Evolutionary conservation across 176 grass and related monocot genomes (phyloP).

Genomic region (Cocos nucifera): DNA sequence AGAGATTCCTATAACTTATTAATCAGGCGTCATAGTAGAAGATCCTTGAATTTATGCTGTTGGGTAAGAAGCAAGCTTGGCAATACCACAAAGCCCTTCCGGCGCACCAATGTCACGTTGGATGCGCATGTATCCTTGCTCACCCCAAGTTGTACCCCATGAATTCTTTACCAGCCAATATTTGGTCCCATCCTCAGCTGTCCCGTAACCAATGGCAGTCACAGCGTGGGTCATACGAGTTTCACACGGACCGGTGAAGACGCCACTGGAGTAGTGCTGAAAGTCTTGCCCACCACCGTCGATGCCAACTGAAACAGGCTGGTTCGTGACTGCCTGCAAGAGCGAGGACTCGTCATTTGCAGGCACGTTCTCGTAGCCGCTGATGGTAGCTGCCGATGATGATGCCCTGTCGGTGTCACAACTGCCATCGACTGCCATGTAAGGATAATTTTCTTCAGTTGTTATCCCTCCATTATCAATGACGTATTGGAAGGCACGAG

Average conservation of each 20-base stretch:
- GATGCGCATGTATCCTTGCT: no score
- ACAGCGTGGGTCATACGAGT: no score
- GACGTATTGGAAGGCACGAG: constrained; percentile 8
- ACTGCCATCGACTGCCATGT: neutral
- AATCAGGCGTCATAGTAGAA: no score
- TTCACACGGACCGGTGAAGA: constrained; percentile 16
- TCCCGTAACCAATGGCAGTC: no score
- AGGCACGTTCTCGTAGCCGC: constrained; percentile 42
- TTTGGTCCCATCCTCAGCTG: constrained; percentile 7
- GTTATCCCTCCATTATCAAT: neutral
- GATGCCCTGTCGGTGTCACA: neutral
- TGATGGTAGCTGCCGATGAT: constrained; percentile 12
- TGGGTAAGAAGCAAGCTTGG: no score
- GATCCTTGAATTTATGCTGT: no score
- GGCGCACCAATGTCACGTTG: no score
- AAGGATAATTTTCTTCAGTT: constrained; percentile 5
- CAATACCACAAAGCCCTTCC: no score
- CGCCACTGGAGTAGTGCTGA: constrained; percentile 33
- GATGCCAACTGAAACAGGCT: constrained; percentile 35
- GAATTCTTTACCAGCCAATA: constrained; percentile 37
- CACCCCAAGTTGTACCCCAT: no score
- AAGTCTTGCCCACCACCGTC: constrained; percentile 40
- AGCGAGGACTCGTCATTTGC: constrained; percentile 24
- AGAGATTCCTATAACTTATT: no score
- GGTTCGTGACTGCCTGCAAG: constrained; percentile 21